Percentiles rank a stretch among this genome's conserved stretches.
phyloP scores from a whole-genome alignment of 305 asterid genomes.

The Rubia tinctorum region DNA sequence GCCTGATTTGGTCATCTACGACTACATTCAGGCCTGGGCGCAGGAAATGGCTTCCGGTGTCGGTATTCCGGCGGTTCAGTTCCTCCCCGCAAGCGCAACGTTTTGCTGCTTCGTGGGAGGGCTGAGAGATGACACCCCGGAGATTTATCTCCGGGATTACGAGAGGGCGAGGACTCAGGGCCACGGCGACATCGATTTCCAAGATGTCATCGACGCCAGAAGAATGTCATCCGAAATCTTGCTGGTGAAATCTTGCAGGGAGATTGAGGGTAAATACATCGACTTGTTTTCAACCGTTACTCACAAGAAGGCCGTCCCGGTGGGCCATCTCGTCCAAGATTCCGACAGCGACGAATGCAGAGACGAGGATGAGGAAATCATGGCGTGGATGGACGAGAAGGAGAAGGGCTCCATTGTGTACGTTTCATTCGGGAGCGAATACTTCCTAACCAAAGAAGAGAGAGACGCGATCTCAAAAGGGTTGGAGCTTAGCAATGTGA shows the following conservation, averaged over 20 bases:
- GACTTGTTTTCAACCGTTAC: background rate
- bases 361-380: conserved; percentile 5
- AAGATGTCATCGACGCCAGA: background rate
- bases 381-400: conserved; percentile 12
- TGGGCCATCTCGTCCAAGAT: conserved; percentile 16
- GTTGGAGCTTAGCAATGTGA: conserved; percentile 10
- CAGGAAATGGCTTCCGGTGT: conserved; percentile 24
- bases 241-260: conserved; percentile 6
- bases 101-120: background rate
- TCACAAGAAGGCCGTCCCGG: conserved; percentile 9
- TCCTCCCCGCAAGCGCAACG: conserved; percentile 7
- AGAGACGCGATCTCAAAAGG: conserved; percentile 8
- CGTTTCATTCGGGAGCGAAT: conserved; percentile 17
- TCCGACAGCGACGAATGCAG: background rate
- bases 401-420: background rate
- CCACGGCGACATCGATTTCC: background rate
- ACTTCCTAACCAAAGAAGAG: conserved; percentile 14
- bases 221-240: conserved; percentile 11
- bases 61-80: conserved; percentile 15
- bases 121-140: background rate
- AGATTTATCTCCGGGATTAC: conserved; percentile 1
- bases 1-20: conserved; percentile 37
- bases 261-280: conserved; percentile 15
- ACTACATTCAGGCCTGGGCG: conserved; percentile 39
- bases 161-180: background rate